Evolutionary conservation across 1,284 basidiomycete species (phyloP), one percentile per base, ranked within the genome.

Genomic region (Naganishia albida): DNA sequence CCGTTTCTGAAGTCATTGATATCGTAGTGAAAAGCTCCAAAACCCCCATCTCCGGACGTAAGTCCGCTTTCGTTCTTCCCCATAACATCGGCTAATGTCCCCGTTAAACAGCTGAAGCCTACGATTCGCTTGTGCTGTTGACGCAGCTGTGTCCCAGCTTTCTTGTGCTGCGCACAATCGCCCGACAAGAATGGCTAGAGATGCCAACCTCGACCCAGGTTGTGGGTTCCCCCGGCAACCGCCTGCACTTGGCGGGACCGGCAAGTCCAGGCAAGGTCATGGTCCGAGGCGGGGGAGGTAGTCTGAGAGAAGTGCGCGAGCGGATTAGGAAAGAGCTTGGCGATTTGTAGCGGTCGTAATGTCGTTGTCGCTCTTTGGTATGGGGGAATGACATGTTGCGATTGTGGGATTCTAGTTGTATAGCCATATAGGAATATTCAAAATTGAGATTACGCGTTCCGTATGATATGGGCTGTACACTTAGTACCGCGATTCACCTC

Each of bases 21-120:
- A 71, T 77, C 18, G 71, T 81, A 13, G 76, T 80, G 54, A 80
- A 80, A 69, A 76, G 73, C 40, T 78, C 79, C 42, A 80, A 79
- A 63, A 76, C 75, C 25, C 79, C 78, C 12, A 78, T 80, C 52
- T 79, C 77, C 0, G 68, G 66, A 10, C 75, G 78, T 78, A 62
- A 56, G 75, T 72, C 15, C 3, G n/a, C 7, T 7, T 39, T 16
- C 20, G 15, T 7, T 30, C 43, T 53, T 34, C 8, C 16, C 10
- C 4, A 10, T 4, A 34, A 10, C 10, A 34, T 34, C 34, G 34
- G 10, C 34, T 34, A 34, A 34, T 34, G 13, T 18, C 25, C 30
- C 7, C 30, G 30, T 15, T 2, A 23, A 38, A 12, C 65, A 77
- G 80, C 78, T 26, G 80, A 81, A 70, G 79, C 79, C 0, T 69